Percentiles rank a stretch among this genome's conserved stretches.
Evolutionary conservation across 2,329 filamentous ascomycete genomes (phyloP).

Genomic region (Arthrinium puccinioides): DNA sequence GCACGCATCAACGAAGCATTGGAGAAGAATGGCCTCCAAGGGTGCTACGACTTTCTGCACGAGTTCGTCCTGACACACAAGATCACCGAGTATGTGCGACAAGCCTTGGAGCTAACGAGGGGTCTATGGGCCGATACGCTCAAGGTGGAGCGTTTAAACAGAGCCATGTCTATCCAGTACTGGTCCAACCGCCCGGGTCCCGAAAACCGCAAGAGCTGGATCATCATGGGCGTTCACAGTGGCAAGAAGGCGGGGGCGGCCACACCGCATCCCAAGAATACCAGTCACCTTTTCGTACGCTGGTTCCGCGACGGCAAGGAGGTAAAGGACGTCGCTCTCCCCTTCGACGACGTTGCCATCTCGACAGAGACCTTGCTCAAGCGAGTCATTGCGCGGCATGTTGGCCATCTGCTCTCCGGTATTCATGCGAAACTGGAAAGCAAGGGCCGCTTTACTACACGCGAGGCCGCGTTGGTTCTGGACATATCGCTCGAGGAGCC

Average conservation of each 20-base stretch:
- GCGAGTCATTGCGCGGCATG: conserved; percentile 67
- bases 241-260: conserved; percentile 40
- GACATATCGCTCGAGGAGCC: conserved; percentile 54
- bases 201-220: conserved; percentile 72
- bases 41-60: conserved; percentile 82
- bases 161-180: conserved; percentile 83
- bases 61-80: conserved; percentile 87
- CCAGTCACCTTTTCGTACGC: conserved; percentile 54
- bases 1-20: conserved; percentile 65
- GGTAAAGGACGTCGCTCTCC: conserved; percentile 59
- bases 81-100: conserved; percentile 71
- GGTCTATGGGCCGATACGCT: conserved; percentile 73
- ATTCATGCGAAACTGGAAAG: conserved; percentile 54
- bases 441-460: conserved; percentile 53
- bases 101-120: conserved; percentile 63
- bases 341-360: conserved; percentile 58
- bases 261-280: conserved; percentile 32
- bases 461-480: conserved; percentile 51
- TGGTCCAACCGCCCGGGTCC: conserved; percentile 60
- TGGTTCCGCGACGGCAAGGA: conserved; percentile 85
- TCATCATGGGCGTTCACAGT: conserved; percentile 76
- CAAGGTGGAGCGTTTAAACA: conserved; percentile 70
- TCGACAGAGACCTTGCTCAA: conserved; percentile 70
- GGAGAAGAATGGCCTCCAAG: conserved; percentile 60
- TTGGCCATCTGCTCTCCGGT: conserved; percentile 61